phyloP scores from a whole-genome alignment of 768 basidiomycete species.

The Phylloporus scabripes region DNA sequence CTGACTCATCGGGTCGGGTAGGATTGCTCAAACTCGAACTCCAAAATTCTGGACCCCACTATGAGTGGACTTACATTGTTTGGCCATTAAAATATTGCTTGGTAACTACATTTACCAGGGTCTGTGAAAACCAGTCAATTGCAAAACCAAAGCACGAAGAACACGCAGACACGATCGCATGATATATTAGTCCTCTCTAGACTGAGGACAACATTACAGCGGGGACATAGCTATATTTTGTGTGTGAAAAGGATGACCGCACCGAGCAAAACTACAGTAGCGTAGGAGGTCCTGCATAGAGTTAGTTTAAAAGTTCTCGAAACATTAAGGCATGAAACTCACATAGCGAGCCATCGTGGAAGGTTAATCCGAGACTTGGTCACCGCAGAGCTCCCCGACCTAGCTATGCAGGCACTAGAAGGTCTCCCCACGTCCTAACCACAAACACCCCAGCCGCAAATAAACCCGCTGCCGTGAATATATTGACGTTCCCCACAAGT shows the following conservation, averaged over 20 bases:
- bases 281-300: not conserved
- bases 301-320: slow-evolving; percentile 1
- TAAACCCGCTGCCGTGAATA: slow-evolving; percentile 57
- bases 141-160: slow-evolving; percentile 6
- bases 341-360: slow-evolving; percentile 3
- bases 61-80: not conserved
- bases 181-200: slow-evolving; percentile 17
- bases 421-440: slow-evolving; percentile 72
- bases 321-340: not conserved
- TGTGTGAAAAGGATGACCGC: slow-evolving; percentile 7
- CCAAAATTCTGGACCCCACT: not conserved
- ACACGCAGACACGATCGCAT: slow-evolving; percentile 10
- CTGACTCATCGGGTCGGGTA: not conserved
- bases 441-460: slow-evolving; percentile 68
- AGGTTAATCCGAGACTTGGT: not conserved
- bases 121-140: slow-evolving; percentile 9
- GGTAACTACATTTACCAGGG: slow-evolving; percentile 11
- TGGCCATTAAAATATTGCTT: not conserved
- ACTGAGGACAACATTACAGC: slow-evolving; percentile 16
- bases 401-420: slow-evolving; percentile 59
- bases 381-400: not conserved
- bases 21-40: not conserved
- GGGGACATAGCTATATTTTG: slow-evolving; percentile 18
- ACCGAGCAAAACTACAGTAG: slow-evolving; percentile 3
- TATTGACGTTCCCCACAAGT: slow-evolving; percentile 65